phyloP scores from a whole-genome alignment of 495 filamentous ascomycete genomes.

The Penicillium nucicola region DNA sequence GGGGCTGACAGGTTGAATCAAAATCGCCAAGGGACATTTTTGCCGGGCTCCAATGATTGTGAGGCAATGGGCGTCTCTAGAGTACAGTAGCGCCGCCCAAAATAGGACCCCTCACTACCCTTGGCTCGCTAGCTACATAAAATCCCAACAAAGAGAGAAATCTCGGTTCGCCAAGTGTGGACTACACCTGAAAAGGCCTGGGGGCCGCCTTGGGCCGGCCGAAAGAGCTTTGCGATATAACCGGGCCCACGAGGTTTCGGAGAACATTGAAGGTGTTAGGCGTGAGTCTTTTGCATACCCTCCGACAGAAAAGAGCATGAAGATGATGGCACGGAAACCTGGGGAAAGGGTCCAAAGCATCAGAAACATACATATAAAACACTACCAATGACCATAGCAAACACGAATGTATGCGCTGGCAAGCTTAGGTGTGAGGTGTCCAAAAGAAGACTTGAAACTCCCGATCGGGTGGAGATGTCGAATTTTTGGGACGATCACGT shows the following conservation, averaged over 20 bases:
- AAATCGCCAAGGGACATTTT: conserved; percentile 1
- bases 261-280: no score
- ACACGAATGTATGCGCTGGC: conserved; percentile 15
- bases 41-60: background rate
- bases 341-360: background rate
- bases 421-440: conserved; percentile 5
- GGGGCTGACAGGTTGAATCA: background rate
- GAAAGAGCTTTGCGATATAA: background rate
- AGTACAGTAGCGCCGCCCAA: background rate
- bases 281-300: background rate
- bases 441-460: background rate
- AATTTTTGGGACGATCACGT: background rate
- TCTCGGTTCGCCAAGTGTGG: background rate
- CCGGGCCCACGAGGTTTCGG: no score
- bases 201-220: background rate
- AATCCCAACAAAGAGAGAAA: background rate
- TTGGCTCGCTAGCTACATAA: no score
- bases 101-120: background rate
- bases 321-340: no score
- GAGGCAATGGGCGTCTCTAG: background rate
- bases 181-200: background rate
- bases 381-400: conserved; percentile 2
- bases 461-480: background rate
- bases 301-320: no score
- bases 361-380: background rate